A percentile compares a stretch with the other conserved stretches of the same genome.
These are phyloP conservation scores for Phascolomyces articulosus DNA, from an alignment of 371 early-diverging fungal species.

Conservation along the genomic window DNA sequence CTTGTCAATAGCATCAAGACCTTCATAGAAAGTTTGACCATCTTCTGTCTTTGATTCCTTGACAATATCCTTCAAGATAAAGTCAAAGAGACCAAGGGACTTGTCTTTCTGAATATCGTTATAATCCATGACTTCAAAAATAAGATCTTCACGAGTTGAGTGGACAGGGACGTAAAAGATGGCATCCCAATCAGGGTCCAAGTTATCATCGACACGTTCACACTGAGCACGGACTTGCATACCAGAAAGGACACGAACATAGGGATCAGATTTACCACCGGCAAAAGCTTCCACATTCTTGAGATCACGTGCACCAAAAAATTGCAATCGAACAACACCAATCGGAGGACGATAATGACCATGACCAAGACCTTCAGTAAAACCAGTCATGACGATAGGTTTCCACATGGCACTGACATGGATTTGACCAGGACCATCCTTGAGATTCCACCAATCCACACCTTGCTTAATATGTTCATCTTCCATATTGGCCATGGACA, in stretches of 20 bases:
- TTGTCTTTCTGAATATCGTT: slow-evolving; percentile 73
- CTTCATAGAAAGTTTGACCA: slow-evolving; percentile 43
- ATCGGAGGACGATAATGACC: slow-evolving; percentile 62
- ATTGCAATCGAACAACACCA: slow-evolving; percentile 83
- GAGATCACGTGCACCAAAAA: slow-evolving; percentile 73
- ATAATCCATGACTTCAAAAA: slow-evolving; percentile 81
- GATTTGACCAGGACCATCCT: slow-evolving; percentile 53
- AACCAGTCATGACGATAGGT: slow-evolving; percentile 57
- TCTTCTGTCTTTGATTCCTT: slow-evolving; percentile 37
- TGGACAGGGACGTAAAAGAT: slow-evolving; percentile 72
- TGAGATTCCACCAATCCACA: slow-evolving; percentile 56
- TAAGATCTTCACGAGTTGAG: slow-evolving; percentile 68
- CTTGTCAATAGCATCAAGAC: slow-evolving; percentile 41
- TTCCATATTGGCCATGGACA: slow-evolving; percentile 28
- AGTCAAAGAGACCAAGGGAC: slow-evolving; percentile 63
- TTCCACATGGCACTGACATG: slow-evolving; percentile 60
- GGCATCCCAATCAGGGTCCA: slow-evolving; percentile 87
- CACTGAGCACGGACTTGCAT: slow-evolving; percentile 66
- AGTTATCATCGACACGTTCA: slow-evolving; percentile 65
- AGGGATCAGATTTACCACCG: slow-evolving; percentile 87
- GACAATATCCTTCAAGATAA: slow-evolving; percentile 43
- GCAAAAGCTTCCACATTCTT: slow-evolving; percentile 72
- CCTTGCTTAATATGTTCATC: slow-evolving; percentile 38
- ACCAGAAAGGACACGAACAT: slow-evolving; percentile 69
- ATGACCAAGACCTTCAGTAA: slow-evolving; percentile 43